Percentiles rank a stretch among this genome's conserved stretches.
phyloP scores from a whole-genome alignment of 805 yeast species.

The Candida montana region DNA sequence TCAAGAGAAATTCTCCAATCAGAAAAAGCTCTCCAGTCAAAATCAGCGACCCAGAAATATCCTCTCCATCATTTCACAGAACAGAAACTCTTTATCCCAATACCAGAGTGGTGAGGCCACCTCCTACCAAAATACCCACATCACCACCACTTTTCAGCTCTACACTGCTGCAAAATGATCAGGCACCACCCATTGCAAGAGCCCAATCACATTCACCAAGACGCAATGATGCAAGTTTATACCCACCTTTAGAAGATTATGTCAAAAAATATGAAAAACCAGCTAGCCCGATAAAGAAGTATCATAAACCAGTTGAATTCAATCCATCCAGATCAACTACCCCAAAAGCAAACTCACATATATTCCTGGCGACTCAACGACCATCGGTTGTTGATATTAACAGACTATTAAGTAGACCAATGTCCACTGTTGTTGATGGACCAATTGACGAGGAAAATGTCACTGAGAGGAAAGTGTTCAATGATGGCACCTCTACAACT shows the following conservation, averaged over 20 bases:
- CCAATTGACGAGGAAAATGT: not conserved
- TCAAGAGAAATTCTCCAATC: too few relatives aligned
- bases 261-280: not conserved
- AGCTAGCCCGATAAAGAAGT: not conserved
- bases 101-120: not conserved
- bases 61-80: slow-evolving; percentile 26
- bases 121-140: not conserved
- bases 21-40: slow-evolving; percentile 2
- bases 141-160: slow-evolving; percentile 6
- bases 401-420: not conserved
- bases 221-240: too few relatives aligned
- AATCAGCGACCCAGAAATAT: slow-evolving; percentile 20
- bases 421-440: slow-evolving; percentile 5
- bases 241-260: not conserved
- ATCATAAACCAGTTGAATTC: not conserved
- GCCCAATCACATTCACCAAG: too few relatives aligned
- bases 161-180: not conserved
- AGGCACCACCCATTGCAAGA: too few relatives aligned
- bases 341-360: slow-evolving; percentile 8
- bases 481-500: slow-evolving; percentile 1
- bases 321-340: not conserved
- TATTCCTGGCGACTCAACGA: slow-evolving; percentile 28
- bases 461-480: slow-evolving; percentile 1
- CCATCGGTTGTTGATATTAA: slow-evolving; percentile 10
- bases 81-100: slow-evolving; percentile 13